Evolutionary conservation across 2,329 filamentous ascomycete species (phyloP).

Genomic region (Ascochyta koolunga): DNA sequence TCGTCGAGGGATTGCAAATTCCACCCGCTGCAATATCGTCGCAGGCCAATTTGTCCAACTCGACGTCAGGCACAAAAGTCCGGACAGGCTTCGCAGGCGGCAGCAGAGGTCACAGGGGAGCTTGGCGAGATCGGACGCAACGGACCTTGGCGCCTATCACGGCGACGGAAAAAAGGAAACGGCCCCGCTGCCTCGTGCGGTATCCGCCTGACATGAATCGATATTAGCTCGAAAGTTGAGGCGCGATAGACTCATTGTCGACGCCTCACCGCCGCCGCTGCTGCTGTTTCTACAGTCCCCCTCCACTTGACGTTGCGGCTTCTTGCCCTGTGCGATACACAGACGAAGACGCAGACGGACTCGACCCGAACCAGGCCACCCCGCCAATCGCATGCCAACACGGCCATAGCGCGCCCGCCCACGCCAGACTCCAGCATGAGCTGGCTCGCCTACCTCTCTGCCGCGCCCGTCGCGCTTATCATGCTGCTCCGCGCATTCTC

Average conservation of each 20-base stretch:
- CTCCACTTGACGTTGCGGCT: background rate
- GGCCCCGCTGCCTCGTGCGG: slow-evolving; percentile 8
- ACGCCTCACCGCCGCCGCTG: slow-evolving; percentile 7
- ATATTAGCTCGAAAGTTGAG: background rate
- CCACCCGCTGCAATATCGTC: background rate
- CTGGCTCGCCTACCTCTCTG: slow-evolving; percentile 41
- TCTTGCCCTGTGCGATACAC: background rate
- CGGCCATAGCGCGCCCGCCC: background rate
- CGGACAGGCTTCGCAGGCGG: background rate
- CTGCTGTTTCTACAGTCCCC: background rate
- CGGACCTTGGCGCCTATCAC: slow-evolving; percentile 16
- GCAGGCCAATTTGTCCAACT: background rate
- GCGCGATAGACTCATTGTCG: background rate
- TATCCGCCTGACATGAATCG: slow-evolving; percentile 3
- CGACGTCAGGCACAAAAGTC: background rate
- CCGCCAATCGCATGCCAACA: slow-evolving; percentile 15
- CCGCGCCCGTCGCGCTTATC: slow-evolving; percentile 33
- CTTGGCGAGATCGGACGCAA: slow-evolving; percentile 13
- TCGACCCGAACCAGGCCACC: slow-evolving; percentile 4
- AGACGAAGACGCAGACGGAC: background rate
- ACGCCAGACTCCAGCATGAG: slow-evolving; percentile 32
- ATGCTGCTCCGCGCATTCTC: slow-evolving; percentile 39
- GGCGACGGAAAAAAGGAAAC: slow-evolving; percentile 13
- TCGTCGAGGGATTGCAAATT: background rate
- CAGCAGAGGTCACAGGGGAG: slow-evolving; percentile 5